Base-by-base conservation (phyloP, 495 filamentous ascomycete species). In the Clavariopsis aquatica region DNA sequence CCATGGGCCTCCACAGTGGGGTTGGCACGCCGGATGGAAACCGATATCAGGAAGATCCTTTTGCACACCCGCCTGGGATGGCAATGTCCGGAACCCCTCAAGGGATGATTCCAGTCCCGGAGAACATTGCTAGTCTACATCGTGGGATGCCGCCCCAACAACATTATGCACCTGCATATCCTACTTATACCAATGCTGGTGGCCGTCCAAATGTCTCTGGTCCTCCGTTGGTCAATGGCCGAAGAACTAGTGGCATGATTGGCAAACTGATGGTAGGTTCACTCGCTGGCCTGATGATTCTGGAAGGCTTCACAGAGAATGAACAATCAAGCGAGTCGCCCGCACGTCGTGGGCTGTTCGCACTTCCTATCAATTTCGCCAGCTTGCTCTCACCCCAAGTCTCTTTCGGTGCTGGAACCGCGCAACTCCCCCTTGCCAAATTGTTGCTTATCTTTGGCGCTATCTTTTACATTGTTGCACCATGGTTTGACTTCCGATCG, bases 251-350 rank as follows among this genome's bases (percentile, higher is more conserved):
- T 43, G 67, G 57, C 27, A 73, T 83, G 66, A 77, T 85, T 66
- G 85, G 83, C 57, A 95, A 92, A 72, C 79, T 96, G 66, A 93
- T 98, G 89, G 83, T 97, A 13, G 93, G 93, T 28, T 89, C 91
- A 29, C 80, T 98, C 60, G 93, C 93, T 36, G 92, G 93, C 0
- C 76, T 98, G 34, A 95, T 96, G 92, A 82, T 97, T 43, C 72
- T 96, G 65, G 91, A 96, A 74, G 90, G 90, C 8, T 77, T 93
- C 57, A 75, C 76, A 24, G 82, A 84, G 65, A 77, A 79, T 23
- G 80, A 86, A 64, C 76, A 82, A 41, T 85, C 84, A 49, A 77
- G 76, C 56, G 83, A 85, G 45, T 77, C 79, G 12, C 80, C 89
- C 3, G 82, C 82, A 45, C 80, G 81, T 7, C 89, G 91, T 53